A percentile compares a stretch with the other conserved stretches of the same genome.
These are phyloP conservation scores for Kalaharituber pfeilii DNA, from an alignment of 2,329 filamentous ascomycete genomes.

Conservation along the genomic window DNA sequence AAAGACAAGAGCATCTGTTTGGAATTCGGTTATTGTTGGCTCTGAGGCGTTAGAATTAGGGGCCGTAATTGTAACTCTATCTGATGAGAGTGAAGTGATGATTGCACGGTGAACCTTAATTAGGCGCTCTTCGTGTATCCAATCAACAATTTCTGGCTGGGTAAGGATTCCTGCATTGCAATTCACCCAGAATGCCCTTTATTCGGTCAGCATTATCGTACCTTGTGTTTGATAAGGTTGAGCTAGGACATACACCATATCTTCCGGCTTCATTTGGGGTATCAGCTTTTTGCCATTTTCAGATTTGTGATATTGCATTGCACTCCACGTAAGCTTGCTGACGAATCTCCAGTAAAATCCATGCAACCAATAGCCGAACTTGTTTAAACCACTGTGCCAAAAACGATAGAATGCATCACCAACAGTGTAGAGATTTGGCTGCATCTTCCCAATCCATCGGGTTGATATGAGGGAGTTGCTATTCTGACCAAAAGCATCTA, in stretches of 20 bases:
- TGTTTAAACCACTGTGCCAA: slow-evolving; percentile 49
- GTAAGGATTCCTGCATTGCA: not conserved
- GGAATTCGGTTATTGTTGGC: not conserved
- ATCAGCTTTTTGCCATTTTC: slow-evolving; percentile 1
- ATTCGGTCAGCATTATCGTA: not conserved
- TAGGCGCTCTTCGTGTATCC: not conserved
- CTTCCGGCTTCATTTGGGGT: not conserved
- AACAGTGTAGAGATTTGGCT: slow-evolving; percentile 6
- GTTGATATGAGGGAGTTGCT: not conserved
- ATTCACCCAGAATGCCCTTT: not conserved
- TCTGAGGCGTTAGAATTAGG: not conserved
- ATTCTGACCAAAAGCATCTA: slow-evolving; percentile 27
- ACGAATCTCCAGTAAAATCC: slow-evolving; percentile 50
- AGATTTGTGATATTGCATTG: not conserved
- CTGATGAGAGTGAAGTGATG: not conserved
- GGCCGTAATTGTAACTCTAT: not conserved
- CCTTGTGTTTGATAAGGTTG: not conserved
- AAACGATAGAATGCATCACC: slow-evolving; percentile 41
- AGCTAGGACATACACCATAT: not conserved
- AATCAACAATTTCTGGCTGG: not conserved
- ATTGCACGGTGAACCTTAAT: not conserved
- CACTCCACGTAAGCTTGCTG: not conserved
- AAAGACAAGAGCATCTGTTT: not conserved
- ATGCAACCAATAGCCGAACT: slow-evolving; percentile 50
- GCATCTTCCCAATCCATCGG: not conserved